Evolutionary conservation across 176 grass and related monocot species (phyloP), one percentile per base, ranked within the genome.

Genomic region (Luzula sylvatica): DNA sequence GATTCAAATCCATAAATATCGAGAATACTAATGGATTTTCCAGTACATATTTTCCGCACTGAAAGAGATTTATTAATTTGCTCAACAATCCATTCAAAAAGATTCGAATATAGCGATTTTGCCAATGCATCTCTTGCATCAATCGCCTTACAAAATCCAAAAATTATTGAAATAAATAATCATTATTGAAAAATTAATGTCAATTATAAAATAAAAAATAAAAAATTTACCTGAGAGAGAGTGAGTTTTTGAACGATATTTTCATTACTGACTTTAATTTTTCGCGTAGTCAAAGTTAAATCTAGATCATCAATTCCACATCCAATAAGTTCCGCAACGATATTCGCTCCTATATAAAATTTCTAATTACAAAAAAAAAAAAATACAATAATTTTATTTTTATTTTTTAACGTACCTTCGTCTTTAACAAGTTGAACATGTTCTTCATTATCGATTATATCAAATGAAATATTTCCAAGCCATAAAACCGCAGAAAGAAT

Each of bases 1-100:
- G 92, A 98, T 69, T 98, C 92, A 67, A 98, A 98, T 56, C 92
- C 92, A 20, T 98, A 98, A 15, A 98, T 98, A 73, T 98, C 92
- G 68, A 98, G 85, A 82, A 98, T 98, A 71, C 85, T 90, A 67
- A 98, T 98, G 40, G 92, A 98, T 90, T 81, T 87, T 54, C 92
- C 92, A 66, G 81, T 90, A 70, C 69, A 82, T 61, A 75, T 69
- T 66, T 98, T 90, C 49, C 92, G 78, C 62, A 90, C 82, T 41
- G 85, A 71, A 74, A 98, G 85, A 74, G 92, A 90, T 23, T 75
- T 98, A 58, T 90, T 98, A 60, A 98, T 87, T 80, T 98, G 92
- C 69, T 79, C 92, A 26, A 90, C 85, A 55, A 98, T 71, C 92
- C 92, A 98, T 51, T 87, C 85, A 77, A 98, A 98, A 42, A 98